phyloP scores from a whole-genome alignment of 371 early-diverging fungal species.

The Dipsacomyces acuminosporus region DNA sequence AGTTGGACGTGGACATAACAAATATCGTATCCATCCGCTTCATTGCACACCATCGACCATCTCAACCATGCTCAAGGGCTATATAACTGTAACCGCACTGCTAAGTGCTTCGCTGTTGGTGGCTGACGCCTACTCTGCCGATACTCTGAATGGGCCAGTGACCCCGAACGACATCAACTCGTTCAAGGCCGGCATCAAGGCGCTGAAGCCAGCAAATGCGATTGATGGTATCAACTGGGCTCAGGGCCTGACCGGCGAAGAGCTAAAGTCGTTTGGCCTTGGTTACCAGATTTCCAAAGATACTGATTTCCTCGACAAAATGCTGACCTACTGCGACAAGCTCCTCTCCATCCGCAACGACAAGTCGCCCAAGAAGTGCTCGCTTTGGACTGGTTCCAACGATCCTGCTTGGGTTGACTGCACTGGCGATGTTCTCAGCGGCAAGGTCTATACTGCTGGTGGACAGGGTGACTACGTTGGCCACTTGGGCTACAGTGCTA shows the following conservation, averaged over 20 bases:
- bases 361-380: background rate
- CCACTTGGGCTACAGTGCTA: background rate
- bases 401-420: constrained; percentile 5
- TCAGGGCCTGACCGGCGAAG: background rate
- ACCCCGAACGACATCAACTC: background rate
- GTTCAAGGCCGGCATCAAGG: background rate
- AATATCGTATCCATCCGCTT: too few relatives aligned
- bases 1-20: too few relatives aligned
- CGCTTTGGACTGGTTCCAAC: constrained; percentile 1
- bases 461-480: constrained; percentile 5
- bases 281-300: constrained; percentile 1
- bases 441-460: background rate
- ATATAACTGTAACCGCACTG: too few relatives aligned
- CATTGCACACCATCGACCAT: too few relatives aligned
- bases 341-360: constrained; percentile 2
- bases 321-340: constrained; percentile 1
- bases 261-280: background rate
- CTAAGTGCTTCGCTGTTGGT: too few relatives aligned
- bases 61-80: too few relatives aligned
- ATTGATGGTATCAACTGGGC: background rate
- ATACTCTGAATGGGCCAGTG: background rate
- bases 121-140: too few relatives aligned
- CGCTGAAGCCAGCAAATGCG: background rate
- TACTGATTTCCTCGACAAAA: background rate
- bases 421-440: background rate